Base-by-base conservation (phyloP, 2,329 filamentous ascomycete species). In the Pseudohalonectria lignicola region DNA sequence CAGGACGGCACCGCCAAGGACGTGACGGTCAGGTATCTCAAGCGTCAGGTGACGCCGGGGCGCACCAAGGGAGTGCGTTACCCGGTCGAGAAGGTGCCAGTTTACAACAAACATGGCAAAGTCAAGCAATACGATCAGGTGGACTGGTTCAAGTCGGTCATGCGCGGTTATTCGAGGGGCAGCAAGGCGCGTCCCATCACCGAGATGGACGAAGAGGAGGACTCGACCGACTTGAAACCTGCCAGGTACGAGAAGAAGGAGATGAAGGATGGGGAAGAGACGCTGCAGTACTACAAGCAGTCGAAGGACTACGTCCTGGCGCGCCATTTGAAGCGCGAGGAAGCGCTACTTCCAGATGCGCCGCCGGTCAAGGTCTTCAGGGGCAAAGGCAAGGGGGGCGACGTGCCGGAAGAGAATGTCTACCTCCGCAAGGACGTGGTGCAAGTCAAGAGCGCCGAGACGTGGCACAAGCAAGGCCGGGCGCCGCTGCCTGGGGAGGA, bases 391-490 rank as follows among this genome's bases (percentile, higher is more conserved):
- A 94, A 90, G 57, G 82, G 80, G 12, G 76, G 77, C 32, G 82
- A 80, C 34, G 62, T 72, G 3, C 82, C 81, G 32, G 75, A 84
- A 41, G 86, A 94, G 54, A 79, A 85, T 1, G 86, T 96, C 0
- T 96, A 78, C 53, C 71, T 71, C 1, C 79, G 90, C 25, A 72
- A 74, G 38, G 88, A 96, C 47, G 77, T 96, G 0, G 76, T 88
- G 3, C 69, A 74, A 29, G 94, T 93, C 55, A 88, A 94, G 57
- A 93, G 86, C 20, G 82, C 84, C 2, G 92, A 98, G 55, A 94
- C 86, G 2, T 98, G 92, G 92, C 92, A 96, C 55, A 95, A 95
- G 55, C 90, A 95, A 64, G 92, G 92, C 0, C 76, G 90, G 10
- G 81, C 79, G 19, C 78, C 92, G 3, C 71, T 74, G 19, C 53